Conservation (phyloP, 2,329 filamentous ascomycete species). For the Hypomyces rosellus region DNA sequence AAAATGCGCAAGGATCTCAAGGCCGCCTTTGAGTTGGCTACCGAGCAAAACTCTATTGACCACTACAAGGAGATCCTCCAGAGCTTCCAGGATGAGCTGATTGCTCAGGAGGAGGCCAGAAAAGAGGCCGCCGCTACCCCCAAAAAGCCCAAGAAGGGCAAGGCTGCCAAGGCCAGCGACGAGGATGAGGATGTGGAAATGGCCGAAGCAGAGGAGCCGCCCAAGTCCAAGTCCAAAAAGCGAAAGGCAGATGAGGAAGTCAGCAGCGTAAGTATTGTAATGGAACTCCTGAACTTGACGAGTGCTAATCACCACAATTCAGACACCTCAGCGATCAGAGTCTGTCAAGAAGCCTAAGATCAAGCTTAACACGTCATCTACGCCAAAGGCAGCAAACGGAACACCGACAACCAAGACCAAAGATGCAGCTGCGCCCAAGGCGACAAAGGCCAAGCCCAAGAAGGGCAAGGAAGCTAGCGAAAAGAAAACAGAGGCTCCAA, state of each 20-base stretch:
- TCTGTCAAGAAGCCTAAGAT: constrained; percentile 65
- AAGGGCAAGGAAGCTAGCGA: constrained; percentile 51
- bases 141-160: constrained; percentile 39
- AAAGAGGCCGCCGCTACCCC: constrained; percentile 34
- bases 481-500: constrained; percentile 46
- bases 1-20: constrained; percentile 78
- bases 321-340: constrained; percentile 54
- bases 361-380: constrained; percentile 57
- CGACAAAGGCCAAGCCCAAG: constrained; percentile 51
- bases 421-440: constrained; percentile 46
- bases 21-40: constrained; percentile 72
- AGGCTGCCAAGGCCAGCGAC: constrained; percentile 44
- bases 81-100: constrained; percentile 60
- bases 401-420: constrained; percentile 50
- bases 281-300: not conserved
- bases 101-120: constrained; percentile 47
- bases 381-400: constrained; percentile 64
- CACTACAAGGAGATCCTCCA: constrained; percentile 78
- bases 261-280: constrained; percentile 39
- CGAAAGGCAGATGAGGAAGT: constrained; percentile 80
- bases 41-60: constrained; percentile 68
- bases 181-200: constrained; percentile 56
- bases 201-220: constrained; percentile 52
- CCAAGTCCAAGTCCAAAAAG: constrained; percentile 67
- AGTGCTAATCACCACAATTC: constrained; percentile 3